Base-by-base conservation (phyloP, 257 asterid species). In the Echites panduratus region DNA sequence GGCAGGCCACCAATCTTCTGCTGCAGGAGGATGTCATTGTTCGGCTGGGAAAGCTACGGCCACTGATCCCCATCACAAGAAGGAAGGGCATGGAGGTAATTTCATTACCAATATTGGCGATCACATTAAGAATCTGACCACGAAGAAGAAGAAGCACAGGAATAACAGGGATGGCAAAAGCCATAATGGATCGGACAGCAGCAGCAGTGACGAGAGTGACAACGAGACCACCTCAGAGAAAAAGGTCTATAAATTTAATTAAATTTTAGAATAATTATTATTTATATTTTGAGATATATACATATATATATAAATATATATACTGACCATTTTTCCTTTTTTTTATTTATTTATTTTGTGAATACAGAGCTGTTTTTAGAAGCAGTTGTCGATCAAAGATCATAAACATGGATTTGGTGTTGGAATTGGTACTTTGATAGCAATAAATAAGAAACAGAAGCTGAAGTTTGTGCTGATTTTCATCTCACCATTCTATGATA, bases 201-300 rank as follows among this genome's bases (percentile, higher is more conserved):
- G 70, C 73, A 74, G 73, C 58, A 57, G 69, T 13, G 79, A 69
- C 41, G 79, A 76, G 27, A 72, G 75, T 20, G 74, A 75, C 20
- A 8, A 58, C 26, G 63, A 67, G 41, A 66, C 68, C 20, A n/a
- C n/a, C n/a, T n/a, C n/a, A n/a, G 59, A 57, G 27, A 58, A 48
- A 10, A 40, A 64, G 43, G 72, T 66, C 7, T 27, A 8, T 19
- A 9, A 27, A 54, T 6, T 9, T 24, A 57, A 10, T 24, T n/a
- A 35, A 0, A 29, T 13, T 3, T 27, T 10, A 2, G 17, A 10
- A 44, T 44, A 44, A 44, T 44, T 44, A 44, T 44, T 44, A 32
- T 32, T 32, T 32, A 32, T 32, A 32, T 32, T 32, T 32, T 32
- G 38, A 32, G 1, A 32, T 32, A 32, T 32, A 32, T n/a, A n/a